A percentile compares a stretch with the other conserved stretches of the same genome.
phyloP scores from a whole-genome alignment of 768 basidiomycete genomes.

The Rhodotorula kratochvilovae region DNA sequence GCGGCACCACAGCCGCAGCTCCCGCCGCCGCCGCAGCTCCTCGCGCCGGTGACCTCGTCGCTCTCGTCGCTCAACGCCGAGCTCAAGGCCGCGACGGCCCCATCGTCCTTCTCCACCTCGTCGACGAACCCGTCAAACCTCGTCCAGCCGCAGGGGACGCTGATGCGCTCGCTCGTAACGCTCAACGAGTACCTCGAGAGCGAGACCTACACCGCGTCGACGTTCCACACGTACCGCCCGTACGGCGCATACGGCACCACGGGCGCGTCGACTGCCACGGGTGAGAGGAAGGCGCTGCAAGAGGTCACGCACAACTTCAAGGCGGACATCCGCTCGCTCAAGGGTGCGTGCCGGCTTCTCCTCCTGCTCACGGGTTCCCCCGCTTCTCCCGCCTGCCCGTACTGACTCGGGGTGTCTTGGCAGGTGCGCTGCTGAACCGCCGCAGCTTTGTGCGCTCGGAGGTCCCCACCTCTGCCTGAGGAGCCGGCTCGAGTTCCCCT shows the following conservation, averaged over 20 bases:
- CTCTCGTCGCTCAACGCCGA: not conserved
- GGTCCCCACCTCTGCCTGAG: not conserved
- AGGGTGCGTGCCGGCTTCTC: slow-evolving; percentile 12
- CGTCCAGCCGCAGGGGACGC: slow-evolving; percentile 26
- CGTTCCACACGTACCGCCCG: slow-evolving; percentile 16
- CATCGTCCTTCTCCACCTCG: not conserved
- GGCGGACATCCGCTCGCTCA: slow-evolving; percentile 25
- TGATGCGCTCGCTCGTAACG: slow-evolving; percentile 27
- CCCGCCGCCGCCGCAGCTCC: not conserved
- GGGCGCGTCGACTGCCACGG: not conserved
- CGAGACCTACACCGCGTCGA: slow-evolving; percentile 14
- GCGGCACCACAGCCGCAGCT: not conserved
- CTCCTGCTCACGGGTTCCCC: too few species aligned
- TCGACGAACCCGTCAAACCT: slow-evolving; percentile 28
- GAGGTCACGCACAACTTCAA: slow-evolving; percentile 23
- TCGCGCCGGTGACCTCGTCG: not conserved
- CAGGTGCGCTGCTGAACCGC: slow-evolving; percentile 30
- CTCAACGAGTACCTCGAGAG: slow-evolving; percentile 33
- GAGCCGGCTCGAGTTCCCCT: not conserved
- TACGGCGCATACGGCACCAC: not conserved
- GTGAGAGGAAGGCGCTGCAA: slow-evolving; percentile 19
- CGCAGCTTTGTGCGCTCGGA: not conserved
- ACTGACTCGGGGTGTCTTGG: too few species aligned
- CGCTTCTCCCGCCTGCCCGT: fast-evolving
- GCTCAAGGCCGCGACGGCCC: not conserved